Evolutionary conservation across 1,139 yeast genomes (phyloP).

Genomic region (Pneumocystis canis): DNA sequence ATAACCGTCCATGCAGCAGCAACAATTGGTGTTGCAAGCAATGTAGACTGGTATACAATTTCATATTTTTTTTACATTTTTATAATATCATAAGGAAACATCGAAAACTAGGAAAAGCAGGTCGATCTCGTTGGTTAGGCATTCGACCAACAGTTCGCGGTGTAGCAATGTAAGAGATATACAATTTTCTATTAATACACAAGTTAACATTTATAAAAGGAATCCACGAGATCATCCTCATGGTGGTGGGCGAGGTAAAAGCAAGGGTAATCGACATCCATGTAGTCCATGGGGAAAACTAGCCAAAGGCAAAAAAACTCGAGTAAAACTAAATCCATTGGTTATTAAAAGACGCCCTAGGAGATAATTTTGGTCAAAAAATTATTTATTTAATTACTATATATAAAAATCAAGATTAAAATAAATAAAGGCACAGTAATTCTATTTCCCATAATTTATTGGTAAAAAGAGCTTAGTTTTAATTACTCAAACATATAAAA

Average conservation of each 20-base stretch:
- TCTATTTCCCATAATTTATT: not conserved
- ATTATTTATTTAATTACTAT: not conserved
- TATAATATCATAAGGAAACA: conserved; percentile 24
- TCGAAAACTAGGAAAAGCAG: conserved; percentile 88
- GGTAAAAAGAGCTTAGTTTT: too few species aligned
- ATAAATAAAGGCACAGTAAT: not conserved
- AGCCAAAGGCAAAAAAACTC: not conserved
- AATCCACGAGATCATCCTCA: conserved; percentile 96
- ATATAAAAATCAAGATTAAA: not conserved
- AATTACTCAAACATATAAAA: too few species aligned
- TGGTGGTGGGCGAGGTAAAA: conserved; percentile 99
- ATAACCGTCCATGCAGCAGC: conserved; percentile 80
- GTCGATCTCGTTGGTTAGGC: conserved; percentile 84
- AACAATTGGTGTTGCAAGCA: conserved; percentile 88
- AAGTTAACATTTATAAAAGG: not conserved
- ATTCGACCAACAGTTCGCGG: conserved; percentile 94
- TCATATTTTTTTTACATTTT: not conserved
- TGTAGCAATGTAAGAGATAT: conserved; percentile 53
- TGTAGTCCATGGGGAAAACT: conserved; percentile 82
- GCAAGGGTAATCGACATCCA: conserved; percentile 86
- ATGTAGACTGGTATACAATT: conserved; percentile 55
- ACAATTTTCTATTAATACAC: not conserved
- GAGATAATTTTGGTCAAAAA: not conserved
- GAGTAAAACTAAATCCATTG: not conserved
- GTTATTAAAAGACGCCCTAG: not conserved